Evolutionary conservation across 108 stramenopile species (phyloP), one percentile per base, ranked within the genome.

Genomic region (Skeletonema potamos): DNA sequence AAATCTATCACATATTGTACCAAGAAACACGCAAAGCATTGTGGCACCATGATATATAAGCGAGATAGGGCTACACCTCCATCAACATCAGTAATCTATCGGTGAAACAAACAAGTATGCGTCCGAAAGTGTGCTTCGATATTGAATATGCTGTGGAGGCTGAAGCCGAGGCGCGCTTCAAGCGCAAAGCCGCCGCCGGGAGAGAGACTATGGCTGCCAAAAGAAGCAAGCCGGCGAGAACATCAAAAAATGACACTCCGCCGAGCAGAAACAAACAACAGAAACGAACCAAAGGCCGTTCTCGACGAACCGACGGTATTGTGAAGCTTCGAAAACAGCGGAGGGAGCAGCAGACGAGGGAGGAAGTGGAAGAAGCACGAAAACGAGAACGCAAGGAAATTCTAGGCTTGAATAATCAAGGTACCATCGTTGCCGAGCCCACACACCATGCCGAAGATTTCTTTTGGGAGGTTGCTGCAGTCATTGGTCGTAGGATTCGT

Each of bases 381-480:
- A 64, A 64, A 58, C 58, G 51, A 22, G 27, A 36, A 54, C 59
- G 54, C 5, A 54, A 29, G 43, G 64, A 27, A 44, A 33, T 36
- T 39, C 57, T 59, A 44, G 44, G 17, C 58, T 18, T 58, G 22
- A 17, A 72, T 30, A 56, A 62, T 30, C 65, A 54, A n/a, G 72
- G 70, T 22, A 62, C 54, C 17, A 62, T 72, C 43, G 54, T 73
- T 17, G 65, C 64, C 1, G 46, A 43, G 27, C 48, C 58, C 20
- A 32, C 26, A 48, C 77, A 55, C n/a, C 41, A 70, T 29, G 39
- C 15, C 15, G 39, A 15, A 0, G 79, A 74, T 65, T 81, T 74
- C 36, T 81, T 73, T 62, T 77, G 81, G 81, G 81, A 82, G 26
- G 72, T 82, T 1, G 81, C 77, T 11, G 63, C 70, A 6, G 76